phyloP scores from a whole-genome alignment of 495 filamentous ascomycete species.

The Eremomyces bilateralis region DNA sequence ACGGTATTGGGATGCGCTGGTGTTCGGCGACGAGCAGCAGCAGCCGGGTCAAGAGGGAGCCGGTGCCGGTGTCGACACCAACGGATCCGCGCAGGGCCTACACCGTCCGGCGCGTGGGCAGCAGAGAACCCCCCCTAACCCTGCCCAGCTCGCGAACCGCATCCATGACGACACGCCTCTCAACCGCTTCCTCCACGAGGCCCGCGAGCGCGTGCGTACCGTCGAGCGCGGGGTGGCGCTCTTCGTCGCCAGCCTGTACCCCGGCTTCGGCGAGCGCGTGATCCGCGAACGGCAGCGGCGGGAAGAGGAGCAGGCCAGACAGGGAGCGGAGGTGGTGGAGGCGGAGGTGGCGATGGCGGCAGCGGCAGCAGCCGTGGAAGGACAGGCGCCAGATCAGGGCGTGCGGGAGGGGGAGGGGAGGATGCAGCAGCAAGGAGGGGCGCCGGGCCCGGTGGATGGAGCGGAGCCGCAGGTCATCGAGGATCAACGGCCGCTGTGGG shows the following conservation, averaged over 20 bases:
- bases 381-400: constrained; percentile 1
- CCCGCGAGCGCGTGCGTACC: constrained; percentile 34
- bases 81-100: constrained; percentile 3
- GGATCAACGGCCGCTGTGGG: no score
- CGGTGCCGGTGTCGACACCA: constrained; percentile 1
- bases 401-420: constrained; percentile 3
- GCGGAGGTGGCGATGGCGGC: constrained; percentile 15
- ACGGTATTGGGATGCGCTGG: background rate
- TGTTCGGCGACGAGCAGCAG: background rate
- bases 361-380: constrained; percentile 2
- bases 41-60: background rate
- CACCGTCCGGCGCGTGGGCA: constrained; percentile 10
- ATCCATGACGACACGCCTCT: constrained; percentile 31
- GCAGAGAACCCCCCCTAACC: constrained; percentile 20
- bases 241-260: constrained; percentile 67
- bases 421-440: no score
- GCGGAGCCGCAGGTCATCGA: no score
- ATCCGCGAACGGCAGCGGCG: constrained; percentile 39
- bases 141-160: constrained; percentile 30
- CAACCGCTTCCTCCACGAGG: constrained; percentile 26
- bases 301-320: constrained; percentile 27
- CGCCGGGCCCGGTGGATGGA: no score
- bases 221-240: constrained; percentile 57
- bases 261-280: constrained; percentile 67
- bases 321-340: constrained; percentile 23